Evolutionary conservation across 352 stramenopile species (phyloP).

Genomic region (Globisporangium okanoganense): DNA sequence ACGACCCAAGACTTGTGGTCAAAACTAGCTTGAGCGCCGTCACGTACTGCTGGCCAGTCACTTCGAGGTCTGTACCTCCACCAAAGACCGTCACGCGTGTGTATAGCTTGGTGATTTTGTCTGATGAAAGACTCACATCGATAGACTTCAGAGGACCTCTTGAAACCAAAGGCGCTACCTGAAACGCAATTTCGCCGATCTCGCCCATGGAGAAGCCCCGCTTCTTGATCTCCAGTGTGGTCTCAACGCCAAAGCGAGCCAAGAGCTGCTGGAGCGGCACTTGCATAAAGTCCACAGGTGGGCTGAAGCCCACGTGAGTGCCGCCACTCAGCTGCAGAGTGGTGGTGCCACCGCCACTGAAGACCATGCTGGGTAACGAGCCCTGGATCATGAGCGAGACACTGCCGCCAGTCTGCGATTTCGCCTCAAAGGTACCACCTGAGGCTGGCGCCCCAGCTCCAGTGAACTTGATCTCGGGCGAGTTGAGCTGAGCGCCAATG

Average conservation of each 20-base stretch:
- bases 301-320: conserved; percentile 62
- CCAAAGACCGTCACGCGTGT: conserved; percentile 46
- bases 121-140: conserved; percentile 31
- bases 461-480: conserved; percentile 40
- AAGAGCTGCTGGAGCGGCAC: conserved; percentile 35
- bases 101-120: conserved; percentile 27
- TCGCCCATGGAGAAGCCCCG: conserved; percentile 53
- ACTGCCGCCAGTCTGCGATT: conserved; percentile 47
- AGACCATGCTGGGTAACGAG: conserved; percentile 42
- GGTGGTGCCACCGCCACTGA: conserved; percentile 20
- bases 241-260: conserved; percentile 34
- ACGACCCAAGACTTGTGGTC: conserved; percentile 12
- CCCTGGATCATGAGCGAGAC: conserved; percentile 69
- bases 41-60: conserved; percentile 33
- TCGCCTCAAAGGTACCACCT: conserved; percentile 24
- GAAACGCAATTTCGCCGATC: conserved; percentile 36
- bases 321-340: conserved; percentile 41
- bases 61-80: conserved; percentile 21
- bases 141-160: conserved; percentile 23
- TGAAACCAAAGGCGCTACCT: conserved; percentile 16
- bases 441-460: conserved; percentile 7
- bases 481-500: conserved; percentile 42
- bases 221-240: conserved; percentile 29
- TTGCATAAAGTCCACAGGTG: conserved; percentile 62
- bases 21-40: conserved; percentile 28